Conservation (phyloP, 208 protist genomes). For the Leptomonas seymouri region DNA sequence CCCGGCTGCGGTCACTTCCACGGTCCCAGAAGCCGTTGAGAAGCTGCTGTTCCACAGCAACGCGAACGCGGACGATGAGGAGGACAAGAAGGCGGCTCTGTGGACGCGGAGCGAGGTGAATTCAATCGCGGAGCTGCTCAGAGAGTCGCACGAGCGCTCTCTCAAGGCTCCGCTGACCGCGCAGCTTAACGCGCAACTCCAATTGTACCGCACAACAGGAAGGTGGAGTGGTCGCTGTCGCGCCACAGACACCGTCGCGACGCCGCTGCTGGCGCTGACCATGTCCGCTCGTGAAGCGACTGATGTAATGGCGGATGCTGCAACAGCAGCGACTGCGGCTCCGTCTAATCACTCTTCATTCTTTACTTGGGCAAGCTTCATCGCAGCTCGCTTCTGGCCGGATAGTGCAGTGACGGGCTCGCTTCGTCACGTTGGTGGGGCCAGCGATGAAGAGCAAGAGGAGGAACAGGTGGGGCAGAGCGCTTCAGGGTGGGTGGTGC, state of each 20-base stretch:
- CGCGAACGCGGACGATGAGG: background rate
- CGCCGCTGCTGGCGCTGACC: constrained; percentile 58
- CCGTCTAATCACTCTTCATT: background rate
- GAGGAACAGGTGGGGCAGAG: background rate
- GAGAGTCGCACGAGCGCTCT: constrained; percentile 50
- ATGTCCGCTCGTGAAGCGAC: constrained; percentile 59
- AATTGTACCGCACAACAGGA: constrained; percentile 7
- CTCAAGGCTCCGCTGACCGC: constrained; percentile 60
- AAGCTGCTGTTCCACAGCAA: constrained; percentile 24
- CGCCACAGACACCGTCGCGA: constrained; percentile 22
- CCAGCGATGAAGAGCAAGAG: background rate
- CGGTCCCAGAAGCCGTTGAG: constrained; percentile 28
- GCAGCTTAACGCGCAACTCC: constrained; percentile 29
- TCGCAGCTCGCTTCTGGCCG: constrained; percentile 31
- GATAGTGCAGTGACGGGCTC: constrained; percentile 21
- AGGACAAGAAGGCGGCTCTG: background rate
- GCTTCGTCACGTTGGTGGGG: background rate
- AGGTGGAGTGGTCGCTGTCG: constrained; percentile 35
- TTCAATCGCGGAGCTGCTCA: constrained; percentile 37
- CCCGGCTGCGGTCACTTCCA: constrained; percentile 24
- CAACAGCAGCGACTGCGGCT: background rate
- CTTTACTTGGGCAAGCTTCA: constrained; percentile 26
- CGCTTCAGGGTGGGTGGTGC: constrained; percentile 19
- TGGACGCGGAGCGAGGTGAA: constrained; percentile 26
- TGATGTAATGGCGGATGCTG: constrained; percentile 41